Evolutionary conservation across 768 basidiomycete species (phyloP).

Genomic region (Amanita polypyramis): DNA sequence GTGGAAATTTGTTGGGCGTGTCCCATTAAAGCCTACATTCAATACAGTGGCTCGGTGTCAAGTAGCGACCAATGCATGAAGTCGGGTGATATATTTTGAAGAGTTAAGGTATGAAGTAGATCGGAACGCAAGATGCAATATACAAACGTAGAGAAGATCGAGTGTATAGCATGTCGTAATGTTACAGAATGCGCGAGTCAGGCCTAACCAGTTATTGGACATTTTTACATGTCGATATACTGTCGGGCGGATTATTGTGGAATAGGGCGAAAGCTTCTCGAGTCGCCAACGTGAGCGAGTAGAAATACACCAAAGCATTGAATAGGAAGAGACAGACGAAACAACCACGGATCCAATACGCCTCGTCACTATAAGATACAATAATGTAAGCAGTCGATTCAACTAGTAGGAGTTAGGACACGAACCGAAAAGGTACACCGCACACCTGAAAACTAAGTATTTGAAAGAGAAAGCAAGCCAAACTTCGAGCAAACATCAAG

Average conservation of each 20-base stretch:
- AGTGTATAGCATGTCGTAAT: constrained; percentile 1
- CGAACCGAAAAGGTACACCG: background rate
- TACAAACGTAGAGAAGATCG: background rate
- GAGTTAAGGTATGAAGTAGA: background rate
- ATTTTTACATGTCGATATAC: background rate
- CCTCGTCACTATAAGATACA: background rate
- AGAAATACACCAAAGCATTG: constrained; percentile 1
- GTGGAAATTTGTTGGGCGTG: too few relatives aligned
- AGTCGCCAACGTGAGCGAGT: background rate
- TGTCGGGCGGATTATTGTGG: background rate
- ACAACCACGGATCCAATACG: background rate
- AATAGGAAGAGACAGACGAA: background rate
- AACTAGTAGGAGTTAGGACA: background rate
- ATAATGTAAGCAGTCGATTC: background rate
- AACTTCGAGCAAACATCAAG: background rate
- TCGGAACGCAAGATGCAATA: background rate
- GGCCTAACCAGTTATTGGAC: background rate
- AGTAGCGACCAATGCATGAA: too few relatives aligned
- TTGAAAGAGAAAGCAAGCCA: constrained; percentile 10
- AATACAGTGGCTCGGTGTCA: too few relatives aligned
- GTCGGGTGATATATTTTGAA: background rate
- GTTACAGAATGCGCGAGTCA: constrained; percentile 4
- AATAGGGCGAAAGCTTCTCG: background rate
- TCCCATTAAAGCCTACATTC: too few relatives aligned
- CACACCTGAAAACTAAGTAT: background rate